phyloP scores from a whole-genome alignment of 2,329 filamentous ascomycete genomes.

The Camptophora hylomeconis region DNA sequence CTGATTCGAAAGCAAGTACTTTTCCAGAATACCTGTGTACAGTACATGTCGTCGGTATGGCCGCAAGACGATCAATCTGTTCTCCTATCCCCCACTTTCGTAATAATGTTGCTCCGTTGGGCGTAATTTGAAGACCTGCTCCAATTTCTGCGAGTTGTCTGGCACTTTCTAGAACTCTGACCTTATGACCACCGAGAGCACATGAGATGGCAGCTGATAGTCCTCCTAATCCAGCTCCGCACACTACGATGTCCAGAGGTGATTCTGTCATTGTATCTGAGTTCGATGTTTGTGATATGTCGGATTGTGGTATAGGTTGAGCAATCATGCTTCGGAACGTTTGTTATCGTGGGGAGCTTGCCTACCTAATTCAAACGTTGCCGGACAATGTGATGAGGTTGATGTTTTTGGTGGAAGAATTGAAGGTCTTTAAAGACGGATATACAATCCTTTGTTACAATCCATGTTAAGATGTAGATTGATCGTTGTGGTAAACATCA shows the following conservation, averaged over 20 bases:
- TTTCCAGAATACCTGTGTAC: conserved; percentile 6
- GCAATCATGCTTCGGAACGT: too few relatives aligned
- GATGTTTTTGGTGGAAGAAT: too few relatives aligned
- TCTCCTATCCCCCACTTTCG: conserved; percentile 8
- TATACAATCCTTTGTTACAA: too few relatives aligned
- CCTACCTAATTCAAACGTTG: too few relatives aligned
- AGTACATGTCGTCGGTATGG: conserved; percentile 3
- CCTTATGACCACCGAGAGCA: conserved; percentile 15
- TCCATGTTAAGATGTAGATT: too few relatives aligned
- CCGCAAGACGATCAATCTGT: conserved; percentile 3
- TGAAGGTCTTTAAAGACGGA: too few relatives aligned
- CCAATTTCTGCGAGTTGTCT: conserved; percentile 15
- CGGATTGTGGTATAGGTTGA: too few relatives aligned
- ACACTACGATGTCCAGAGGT: conserved; percentile 25
- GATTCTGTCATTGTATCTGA: too few relatives aligned
- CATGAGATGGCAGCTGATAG: conserved; percentile 20
- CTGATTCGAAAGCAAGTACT: conserved; percentile 10
- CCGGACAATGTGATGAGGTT: too few relatives aligned
- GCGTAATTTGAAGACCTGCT: conserved; percentile 17
- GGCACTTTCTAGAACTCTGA: conserved; percentile 19
- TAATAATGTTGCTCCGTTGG: conserved; percentile 16
- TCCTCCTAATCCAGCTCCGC: conserved; percentile 22
- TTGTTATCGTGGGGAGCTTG: too few relatives aligned
- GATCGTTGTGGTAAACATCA: too few relatives aligned
- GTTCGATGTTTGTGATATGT: too few relatives aligned